Conservation (phyloP, 2,329 filamentous ascomycete genomes). For the Cercospora citrullina region DNA sequence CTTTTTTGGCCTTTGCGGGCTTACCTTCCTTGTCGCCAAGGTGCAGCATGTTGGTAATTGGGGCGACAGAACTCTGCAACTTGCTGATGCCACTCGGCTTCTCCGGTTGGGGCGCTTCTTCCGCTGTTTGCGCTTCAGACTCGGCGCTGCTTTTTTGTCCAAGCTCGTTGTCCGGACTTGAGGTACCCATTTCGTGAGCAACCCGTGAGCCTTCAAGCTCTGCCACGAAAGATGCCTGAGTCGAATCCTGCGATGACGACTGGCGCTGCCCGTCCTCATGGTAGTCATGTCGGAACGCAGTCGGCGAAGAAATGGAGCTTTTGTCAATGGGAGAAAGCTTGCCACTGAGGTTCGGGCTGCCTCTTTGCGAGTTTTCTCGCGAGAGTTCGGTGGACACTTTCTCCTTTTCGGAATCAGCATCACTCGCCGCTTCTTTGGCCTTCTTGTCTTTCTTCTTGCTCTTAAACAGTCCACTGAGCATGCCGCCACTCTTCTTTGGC, state of each 20-base stretch:
- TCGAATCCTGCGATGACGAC: constrained; percentile 21
- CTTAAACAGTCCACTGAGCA: constrained; percentile 70
- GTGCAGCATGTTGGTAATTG: constrained; percentile 49
- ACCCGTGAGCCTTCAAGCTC: constrained; percentile 43
- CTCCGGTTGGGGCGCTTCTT: constrained; percentile 17
- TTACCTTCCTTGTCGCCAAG: constrained; percentile 48
- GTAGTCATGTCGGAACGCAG: constrained; percentile 7
- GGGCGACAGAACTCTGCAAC: constrained; percentile 24
- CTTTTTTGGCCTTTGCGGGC: constrained; percentile 57
- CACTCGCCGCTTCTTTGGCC: constrained; percentile 47
- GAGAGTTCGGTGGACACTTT: constrained; percentile 32
- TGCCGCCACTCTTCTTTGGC: constrained; percentile 68
- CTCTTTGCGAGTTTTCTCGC: constrained; percentile 27
- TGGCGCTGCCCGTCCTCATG: constrained; percentile 14
- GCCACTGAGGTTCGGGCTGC: constrained; percentile 29
- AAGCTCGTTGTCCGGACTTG: constrained; percentile 26
- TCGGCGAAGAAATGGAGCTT: constrained; percentile 8
- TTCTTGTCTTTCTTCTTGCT: constrained; percentile 67
- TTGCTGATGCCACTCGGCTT: constrained; percentile 26
- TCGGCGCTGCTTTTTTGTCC: constrained; percentile 9
- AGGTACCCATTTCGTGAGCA: constrained; percentile 42
- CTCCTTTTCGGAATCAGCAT: constrained; percentile 38
- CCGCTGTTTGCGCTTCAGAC: constrained; percentile 12
- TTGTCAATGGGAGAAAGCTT: constrained; percentile 30
- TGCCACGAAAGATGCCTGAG: constrained; percentile 32